phyloP scores from a whole-genome alignment of 1,139 yeast species.

The Scheffersomyces insectosa region DNA sequence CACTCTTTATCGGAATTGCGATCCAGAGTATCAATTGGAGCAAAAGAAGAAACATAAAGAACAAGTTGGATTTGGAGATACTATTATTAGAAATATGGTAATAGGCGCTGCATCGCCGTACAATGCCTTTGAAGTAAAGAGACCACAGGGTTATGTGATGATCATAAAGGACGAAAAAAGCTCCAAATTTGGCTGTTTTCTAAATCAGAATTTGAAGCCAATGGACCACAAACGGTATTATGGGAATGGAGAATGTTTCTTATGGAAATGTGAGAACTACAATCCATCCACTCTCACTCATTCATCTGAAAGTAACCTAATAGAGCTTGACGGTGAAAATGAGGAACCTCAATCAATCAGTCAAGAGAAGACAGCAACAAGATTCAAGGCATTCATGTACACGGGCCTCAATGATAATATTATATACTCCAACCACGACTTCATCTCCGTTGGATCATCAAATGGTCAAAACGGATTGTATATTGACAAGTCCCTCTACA shows the following conservation, averaged over 20 bases:
- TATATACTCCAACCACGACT: constrained; percentile 76
- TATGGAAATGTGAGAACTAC: constrained; percentile 68
- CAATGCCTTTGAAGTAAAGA: constrained; percentile 18
- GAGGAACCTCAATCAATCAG: not conserved
- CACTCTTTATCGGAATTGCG: constrained; percentile 59
- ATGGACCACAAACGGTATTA: constrained; percentile 72
- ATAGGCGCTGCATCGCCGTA: constrained; percentile 19
- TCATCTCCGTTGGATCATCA: constrained; percentile 88
- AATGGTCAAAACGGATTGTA: constrained; percentile 88
- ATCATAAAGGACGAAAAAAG: constrained; percentile 64
- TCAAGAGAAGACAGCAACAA: constrained; percentile 10
- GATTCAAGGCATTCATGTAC: constrained; percentile 82
- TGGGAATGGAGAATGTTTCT: constrained; percentile 94
- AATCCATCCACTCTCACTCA: constrained; percentile 16
- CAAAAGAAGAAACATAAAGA: constrained; percentile 19
- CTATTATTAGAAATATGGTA: constrained; percentile 35
- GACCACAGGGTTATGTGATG: constrained; percentile 69
- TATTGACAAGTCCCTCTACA: constrained; percentile 71
- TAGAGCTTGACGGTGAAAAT: not conserved
- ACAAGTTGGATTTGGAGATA: constrained; percentile 40
- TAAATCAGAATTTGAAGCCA: constrained; percentile 73
- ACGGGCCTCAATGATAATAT: constrained; percentile 88
- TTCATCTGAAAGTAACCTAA: not conserved
- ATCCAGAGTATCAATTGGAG: constrained; percentile 32
- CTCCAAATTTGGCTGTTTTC: constrained; percentile 77